Conservation (phyloP, 1,284 basidiomycete species). For the Moesziomyces sp. region DNA sequence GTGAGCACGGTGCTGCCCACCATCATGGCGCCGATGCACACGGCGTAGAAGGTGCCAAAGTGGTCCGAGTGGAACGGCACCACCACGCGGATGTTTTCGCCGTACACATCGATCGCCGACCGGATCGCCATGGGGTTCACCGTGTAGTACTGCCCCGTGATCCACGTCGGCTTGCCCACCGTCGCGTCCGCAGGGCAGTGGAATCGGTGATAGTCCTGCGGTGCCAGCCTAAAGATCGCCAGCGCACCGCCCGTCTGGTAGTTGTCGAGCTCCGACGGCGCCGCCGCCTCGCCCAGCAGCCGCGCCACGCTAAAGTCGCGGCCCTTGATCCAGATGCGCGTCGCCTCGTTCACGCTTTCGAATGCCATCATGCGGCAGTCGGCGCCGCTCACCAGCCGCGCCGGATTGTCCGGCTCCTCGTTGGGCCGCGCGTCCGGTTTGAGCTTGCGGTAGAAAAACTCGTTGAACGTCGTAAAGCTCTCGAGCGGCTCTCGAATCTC, state of each 20-base stretch:
- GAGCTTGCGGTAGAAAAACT: slow-evolving; percentile 92
- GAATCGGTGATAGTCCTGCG: slow-evolving; percentile 93
- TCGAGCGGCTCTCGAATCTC: slow-evolving; percentile 85
- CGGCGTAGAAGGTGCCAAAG: slow-evolving; percentile 48
- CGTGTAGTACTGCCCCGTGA: slow-evolving; percentile 67
- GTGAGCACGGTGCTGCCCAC: slow-evolving; percentile 79
- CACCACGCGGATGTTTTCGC: slow-evolving; percentile 80
- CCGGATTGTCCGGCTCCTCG: slow-evolving; percentile 78
- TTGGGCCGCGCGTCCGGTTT: slow-evolving; percentile 83
- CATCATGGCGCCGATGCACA: slow-evolving; percentile 71
- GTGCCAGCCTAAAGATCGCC: slow-evolving; percentile 80
- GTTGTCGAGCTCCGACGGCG: slow-evolving; percentile 70
- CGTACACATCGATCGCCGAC: slow-evolving; percentile 86
- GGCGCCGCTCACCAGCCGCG: slow-evolving; percentile 83
- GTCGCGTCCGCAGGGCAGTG: slow-evolving; percentile 88
- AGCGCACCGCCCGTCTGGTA: slow-evolving; percentile 81
- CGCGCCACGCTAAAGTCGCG: slow-evolving; percentile 85
- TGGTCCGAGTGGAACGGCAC: slow-evolving; percentile 67
- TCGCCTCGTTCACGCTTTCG: slow-evolving; percentile 84
- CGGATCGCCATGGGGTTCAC: slow-evolving; percentile 83
- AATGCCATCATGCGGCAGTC: slow-evolving; percentile 96
- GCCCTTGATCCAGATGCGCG: slow-evolving; percentile 94
- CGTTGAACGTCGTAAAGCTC: slow-evolving; percentile 87
- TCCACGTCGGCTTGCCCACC: slow-evolving; percentile 70
- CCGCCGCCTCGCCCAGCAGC: slow-evolving; percentile 75